phyloP scores from a whole-genome alignment of 371 early-diverging fungal species.

The Encephalitozoon intestinalis region DNA sequence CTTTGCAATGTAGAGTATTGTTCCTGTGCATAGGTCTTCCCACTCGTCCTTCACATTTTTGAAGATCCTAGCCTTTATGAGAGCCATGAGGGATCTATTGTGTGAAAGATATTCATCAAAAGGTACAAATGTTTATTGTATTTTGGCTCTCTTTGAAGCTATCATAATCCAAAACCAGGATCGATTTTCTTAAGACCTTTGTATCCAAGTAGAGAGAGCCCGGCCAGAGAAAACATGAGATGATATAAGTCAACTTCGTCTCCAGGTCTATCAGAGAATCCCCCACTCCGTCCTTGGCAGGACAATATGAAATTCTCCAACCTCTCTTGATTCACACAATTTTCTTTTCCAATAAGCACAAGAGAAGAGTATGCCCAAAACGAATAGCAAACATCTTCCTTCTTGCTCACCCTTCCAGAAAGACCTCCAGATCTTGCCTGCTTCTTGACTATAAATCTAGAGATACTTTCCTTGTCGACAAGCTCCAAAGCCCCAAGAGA shows the following conservation, averaged over 20 bases:
- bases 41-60: neutral
- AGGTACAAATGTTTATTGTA: neutral
- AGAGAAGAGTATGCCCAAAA: conserved; percentile 92
- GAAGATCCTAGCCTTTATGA: neutral
- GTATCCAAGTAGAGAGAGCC: conserved; percentile 51
- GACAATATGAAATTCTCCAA: conserved; percentile 71
- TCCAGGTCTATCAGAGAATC: conserved; percentile 83
- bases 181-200: conserved; percentile 17
- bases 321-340: conserved; percentile 75
- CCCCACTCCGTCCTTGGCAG: conserved; percentile 75
- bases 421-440: conserved; percentile 84
- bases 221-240: conserved; percentile 82
- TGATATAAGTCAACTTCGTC: conserved; percentile 88
- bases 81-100: neutral
- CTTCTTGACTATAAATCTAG: conserved; percentile 81
- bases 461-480: conserved; percentile 66
- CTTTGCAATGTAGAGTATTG: neutral
- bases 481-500: conserved; percentile 69
- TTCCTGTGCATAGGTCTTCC: neutral
- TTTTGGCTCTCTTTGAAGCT: neutral
- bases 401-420: conserved; percentile 87
- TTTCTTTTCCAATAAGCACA: conserved; percentile 68
- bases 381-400: conserved; percentile 94
- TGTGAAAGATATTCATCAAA: neutral
- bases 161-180: conserved; percentile 47